A percentile compares a stretch with the other conserved stretches of the same genome.
Conservation (phyloP, 2,329 filamentous ascomycete genomes). For the Epichloe amarillans region DNA sequence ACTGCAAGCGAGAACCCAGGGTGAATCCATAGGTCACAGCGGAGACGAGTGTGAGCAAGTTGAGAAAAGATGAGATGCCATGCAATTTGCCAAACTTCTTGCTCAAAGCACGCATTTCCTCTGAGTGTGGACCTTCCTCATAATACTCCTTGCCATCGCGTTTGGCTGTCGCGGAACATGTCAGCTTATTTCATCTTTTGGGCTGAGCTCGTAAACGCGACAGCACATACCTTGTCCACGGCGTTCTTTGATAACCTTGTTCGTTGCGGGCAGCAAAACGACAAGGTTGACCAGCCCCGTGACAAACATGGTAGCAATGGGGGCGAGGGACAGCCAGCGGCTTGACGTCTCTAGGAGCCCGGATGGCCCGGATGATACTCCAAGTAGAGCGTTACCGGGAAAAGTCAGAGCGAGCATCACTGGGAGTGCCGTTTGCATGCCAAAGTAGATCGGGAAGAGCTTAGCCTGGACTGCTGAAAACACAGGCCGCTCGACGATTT, state of each 20-base stretch:
- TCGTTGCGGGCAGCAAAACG: constrained; percentile 63
- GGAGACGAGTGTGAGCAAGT: constrained; percentile 56
- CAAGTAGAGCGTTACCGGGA: constrained; percentile 44
- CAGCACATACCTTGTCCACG: constrained; percentile 58
- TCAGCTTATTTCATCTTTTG: constrained; percentile 7
- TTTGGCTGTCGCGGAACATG: constrained; percentile 41
- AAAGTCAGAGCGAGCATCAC: constrained; percentile 65
- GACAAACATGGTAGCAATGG: constrained; percentile 57
- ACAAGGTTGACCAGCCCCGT: constrained; percentile 58
- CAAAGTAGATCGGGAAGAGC: constrained; percentile 82
- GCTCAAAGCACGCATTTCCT: constrained; percentile 73
- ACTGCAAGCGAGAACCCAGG: constrained; percentile 50
- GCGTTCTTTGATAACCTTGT: constrained; percentile 58
- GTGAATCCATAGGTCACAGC: constrained; percentile 68
- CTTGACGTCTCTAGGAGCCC: constrained; percentile 49
- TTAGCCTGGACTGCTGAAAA: constrained; percentile 71
- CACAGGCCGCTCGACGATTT: constrained; percentile 59
- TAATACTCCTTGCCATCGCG: constrained; percentile 81
- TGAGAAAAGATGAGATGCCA: constrained; percentile 67
- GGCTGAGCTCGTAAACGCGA: not conserved
- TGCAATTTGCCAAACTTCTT: constrained; percentile 68
- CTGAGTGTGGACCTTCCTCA: constrained; percentile 64
- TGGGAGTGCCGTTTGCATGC: constrained; percentile 65
- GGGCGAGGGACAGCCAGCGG: constrained; percentile 50
- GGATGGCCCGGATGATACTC: constrained; percentile 32